Evolutionary conservation across 1,284 basidiomycete genomes (phyloP).

Genomic region (Apiotrichum akiyoshidainum): DNA sequence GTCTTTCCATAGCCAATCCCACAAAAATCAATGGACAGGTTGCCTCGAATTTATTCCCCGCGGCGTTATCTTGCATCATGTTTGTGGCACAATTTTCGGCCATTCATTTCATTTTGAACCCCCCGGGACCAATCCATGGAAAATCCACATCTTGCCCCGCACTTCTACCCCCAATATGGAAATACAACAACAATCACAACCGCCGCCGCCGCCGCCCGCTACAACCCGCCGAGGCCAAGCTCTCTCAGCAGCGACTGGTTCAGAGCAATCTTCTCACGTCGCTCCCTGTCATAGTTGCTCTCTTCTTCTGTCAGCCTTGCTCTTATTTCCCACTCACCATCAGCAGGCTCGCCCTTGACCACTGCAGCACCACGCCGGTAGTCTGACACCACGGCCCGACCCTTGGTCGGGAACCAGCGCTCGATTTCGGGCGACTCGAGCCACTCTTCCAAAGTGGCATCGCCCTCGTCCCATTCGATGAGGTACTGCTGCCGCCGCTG

Average conservation of each 20-base stretch:
- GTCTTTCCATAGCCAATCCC: no score
- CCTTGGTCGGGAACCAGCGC: neutral
- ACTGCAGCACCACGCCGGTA: neutral
- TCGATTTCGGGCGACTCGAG: neutral
- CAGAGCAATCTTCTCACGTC: slow-evolving; percentile 10
- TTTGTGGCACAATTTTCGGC: no score
- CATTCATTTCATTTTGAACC: no score
- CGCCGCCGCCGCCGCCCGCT: no score
- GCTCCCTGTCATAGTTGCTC: slow-evolving; percentile 13
- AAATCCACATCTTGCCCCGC: neutral
- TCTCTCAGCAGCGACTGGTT: slow-evolving; percentile 10
- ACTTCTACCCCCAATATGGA: neutral
- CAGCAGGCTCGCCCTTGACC: neutral
- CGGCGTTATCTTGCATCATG: no score
- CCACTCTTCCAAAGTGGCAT: neutral
- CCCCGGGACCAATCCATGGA: neutral
- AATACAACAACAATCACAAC: no score
- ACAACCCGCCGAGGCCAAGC: slow-evolving; percentile 3
- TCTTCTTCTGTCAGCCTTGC: neutral
- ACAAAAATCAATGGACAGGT: no score
- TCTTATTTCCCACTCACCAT: neutral
- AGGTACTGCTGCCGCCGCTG: neutral
- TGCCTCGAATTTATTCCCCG: no score
- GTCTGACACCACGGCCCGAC: neutral
- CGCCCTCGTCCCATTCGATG: neutral